Conservation (phyloP, 495 filamentous ascomycete genomes). For the Ascobolus immersus region DNA sequence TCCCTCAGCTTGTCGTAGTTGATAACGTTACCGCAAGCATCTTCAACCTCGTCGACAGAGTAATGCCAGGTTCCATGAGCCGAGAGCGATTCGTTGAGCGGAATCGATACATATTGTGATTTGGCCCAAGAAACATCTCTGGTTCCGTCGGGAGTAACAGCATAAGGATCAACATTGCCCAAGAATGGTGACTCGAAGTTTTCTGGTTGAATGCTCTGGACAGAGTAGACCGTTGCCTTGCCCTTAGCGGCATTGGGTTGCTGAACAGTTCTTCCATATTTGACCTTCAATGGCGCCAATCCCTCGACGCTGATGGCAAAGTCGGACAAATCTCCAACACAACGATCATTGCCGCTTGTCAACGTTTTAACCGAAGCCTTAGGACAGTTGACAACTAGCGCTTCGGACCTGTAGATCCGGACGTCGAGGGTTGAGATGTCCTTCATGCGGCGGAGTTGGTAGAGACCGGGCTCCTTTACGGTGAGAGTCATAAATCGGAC, state of each 20-base stretch:
- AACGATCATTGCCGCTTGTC: conserved; percentile 31
- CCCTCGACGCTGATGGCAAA: conserved; percentile 58
- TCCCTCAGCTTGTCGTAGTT: conserved; percentile 45
- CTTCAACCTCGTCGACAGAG: conserved; percentile 67
- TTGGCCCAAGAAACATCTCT: conserved; percentile 53
- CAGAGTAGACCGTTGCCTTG: conserved; percentile 49
- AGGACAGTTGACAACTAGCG: conserved; percentile 63
- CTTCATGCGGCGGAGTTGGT: conserved; percentile 56
- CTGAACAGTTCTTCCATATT: conserved; percentile 64
- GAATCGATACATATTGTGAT: conserved; percentile 43
- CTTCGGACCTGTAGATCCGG: conserved; percentile 41
- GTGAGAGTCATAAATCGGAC: conserved; percentile 34
- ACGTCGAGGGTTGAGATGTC: conserved; percentile 89
- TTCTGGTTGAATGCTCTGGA: conserved; percentile 79
- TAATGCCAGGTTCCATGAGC: conserved; percentile 62
- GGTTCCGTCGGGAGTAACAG: conserved; percentile 23
- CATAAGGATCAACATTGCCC: too few species aligned
- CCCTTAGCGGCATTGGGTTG: too few species aligned
- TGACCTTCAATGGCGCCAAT: conserved; percentile 72
- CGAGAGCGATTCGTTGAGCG: conserved; percentile 67
- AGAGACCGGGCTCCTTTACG: conserved; percentile 61
- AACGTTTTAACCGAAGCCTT: conserved; percentile 40
- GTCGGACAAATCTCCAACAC: conserved; percentile 66
- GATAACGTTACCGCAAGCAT: conserved; percentile 66
- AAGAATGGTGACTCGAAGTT: conserved; percentile 52